These are phyloP conservation scores for Panicum miliaceum DNA, from an alignment of 176 grass and related monocot species.

Conservation along the genomic window DNA sequence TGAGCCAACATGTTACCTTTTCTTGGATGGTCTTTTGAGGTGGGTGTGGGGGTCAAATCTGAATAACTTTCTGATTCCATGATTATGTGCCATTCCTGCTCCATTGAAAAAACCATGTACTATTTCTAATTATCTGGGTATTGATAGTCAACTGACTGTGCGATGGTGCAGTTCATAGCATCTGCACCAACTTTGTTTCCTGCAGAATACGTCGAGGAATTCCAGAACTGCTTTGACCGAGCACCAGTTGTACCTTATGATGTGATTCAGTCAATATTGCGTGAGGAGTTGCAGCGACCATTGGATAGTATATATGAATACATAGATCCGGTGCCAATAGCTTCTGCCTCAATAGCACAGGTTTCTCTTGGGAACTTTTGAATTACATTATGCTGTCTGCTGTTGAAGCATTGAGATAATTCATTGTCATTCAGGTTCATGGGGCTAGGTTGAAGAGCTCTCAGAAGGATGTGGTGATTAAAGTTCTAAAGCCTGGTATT, in stretches of 20 bases:
- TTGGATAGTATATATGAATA: conserved; percentile 87
- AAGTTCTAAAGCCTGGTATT: conserved; percentile 93
- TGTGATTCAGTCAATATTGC: conserved; percentile 83
- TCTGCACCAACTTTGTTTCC: conserved; percentile 96
- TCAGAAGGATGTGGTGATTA: conserved; percentile 95
- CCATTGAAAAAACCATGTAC: not conserved
- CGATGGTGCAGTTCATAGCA: conserved; percentile 80
- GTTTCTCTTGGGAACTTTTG: conserved; percentile 44
- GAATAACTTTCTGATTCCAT: not conserved
- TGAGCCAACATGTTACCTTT: conserved; percentile 17
- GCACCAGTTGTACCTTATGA: conserved; percentile 74
- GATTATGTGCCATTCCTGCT: not conserved
- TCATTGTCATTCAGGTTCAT: conserved; percentile 73
- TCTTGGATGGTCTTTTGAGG: not conserved
- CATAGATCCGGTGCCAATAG: conserved; percentile 90
- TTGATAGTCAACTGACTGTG: conserved; percentile 38
- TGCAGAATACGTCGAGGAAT: conserved; percentile 93
- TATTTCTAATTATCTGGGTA: conserved; percentile 2
- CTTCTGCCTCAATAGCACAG: conserved; percentile 96
- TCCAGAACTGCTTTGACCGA: conserved; percentile 92
- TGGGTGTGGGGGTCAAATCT: not conserved
- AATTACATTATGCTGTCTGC: conserved; percentile 11
- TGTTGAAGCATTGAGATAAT: conserved; percentile 21
- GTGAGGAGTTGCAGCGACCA: conserved; percentile 83
- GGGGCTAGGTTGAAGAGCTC: conserved; percentile 90